Evolutionary conservation across 2,329 filamentous ascomycete genomes (phyloP).

Genomic region (Ophiostoma angusticollis): DNA sequence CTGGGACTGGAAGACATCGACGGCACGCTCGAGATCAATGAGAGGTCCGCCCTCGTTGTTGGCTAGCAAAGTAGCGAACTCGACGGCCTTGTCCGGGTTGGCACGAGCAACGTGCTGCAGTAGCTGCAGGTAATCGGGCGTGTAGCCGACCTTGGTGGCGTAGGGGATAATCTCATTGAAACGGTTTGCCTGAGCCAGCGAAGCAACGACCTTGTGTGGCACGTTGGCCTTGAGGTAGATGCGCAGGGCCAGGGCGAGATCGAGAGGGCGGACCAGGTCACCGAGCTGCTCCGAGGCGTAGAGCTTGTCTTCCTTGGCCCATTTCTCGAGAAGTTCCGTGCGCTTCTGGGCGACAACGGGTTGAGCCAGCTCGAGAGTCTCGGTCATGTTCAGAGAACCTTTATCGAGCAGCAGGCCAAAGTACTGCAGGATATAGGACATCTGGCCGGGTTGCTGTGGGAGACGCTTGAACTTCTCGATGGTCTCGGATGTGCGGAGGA

Average conservation of each 20-base stretch:
- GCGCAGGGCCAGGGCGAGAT: slow-evolving; percentile 71
- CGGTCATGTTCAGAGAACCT: slow-evolving; percentile 80
- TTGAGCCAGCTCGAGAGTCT: slow-evolving; percentile 85
- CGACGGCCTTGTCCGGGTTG: slow-evolving; percentile 85
- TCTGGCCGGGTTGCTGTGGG: slow-evolving; percentile 67
- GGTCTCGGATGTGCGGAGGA: slow-evolving; percentile 85
- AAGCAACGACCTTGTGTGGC: slow-evolving; percentile 86
- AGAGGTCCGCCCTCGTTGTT: slow-evolving; percentile 79
- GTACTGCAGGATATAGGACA: slow-evolving; percentile 92
- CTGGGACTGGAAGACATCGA: slow-evolving; percentile 96
- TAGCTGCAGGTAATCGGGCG: slow-evolving; percentile 87
- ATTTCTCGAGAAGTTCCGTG: slow-evolving; percentile 94
- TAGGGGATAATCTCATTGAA: slow-evolving; percentile 96
- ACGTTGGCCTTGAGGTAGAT: slow-evolving; percentile 89
- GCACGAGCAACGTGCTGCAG: slow-evolving; percentile 85
- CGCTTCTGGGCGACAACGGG: slow-evolving; percentile 88
- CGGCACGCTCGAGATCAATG: slow-evolving; percentile 85
- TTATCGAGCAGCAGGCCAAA: slow-evolving; percentile 97
- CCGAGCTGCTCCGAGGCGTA: slow-evolving; percentile 93
- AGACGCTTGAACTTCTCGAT: slow-evolving; percentile 92
- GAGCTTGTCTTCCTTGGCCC: slow-evolving; percentile 92
- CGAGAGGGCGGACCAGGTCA: slow-evolving; percentile 82
- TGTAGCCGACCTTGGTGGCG: slow-evolving; percentile 70
- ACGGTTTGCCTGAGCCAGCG: slow-evolving; percentile 87
- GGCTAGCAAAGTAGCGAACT: slow-evolving; percentile 85